Evolutionary conservation across 768 basidiomycete genomes (phyloP).

Genomic region (Pholiota molesta): DNA sequence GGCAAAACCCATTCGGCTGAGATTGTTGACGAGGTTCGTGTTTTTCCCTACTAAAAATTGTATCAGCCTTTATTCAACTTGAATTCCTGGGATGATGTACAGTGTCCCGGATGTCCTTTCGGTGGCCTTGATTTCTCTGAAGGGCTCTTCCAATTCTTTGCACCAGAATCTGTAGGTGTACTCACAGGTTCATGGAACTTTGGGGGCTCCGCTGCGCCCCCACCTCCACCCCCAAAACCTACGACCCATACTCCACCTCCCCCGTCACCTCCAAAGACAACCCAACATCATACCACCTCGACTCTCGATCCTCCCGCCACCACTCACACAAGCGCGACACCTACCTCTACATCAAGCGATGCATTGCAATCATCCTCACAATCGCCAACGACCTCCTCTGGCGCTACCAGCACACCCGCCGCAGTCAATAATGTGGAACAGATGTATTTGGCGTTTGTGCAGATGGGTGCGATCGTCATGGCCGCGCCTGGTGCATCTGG

Average conservation of each 20-base stretch:
- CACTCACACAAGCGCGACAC: constrained; percentile 2
- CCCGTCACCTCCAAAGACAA: constrained; percentile 15
- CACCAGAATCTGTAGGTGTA: constrained; percentile 45
- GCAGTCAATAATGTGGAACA: constrained; percentile 17
- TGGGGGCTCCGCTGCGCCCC: constrained; percentile 25
- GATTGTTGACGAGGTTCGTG: constrained; percentile 55
- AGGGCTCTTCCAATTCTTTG: constrained; percentile 63
- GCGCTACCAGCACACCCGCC: constrained; percentile 13
- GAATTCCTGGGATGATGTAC: constrained; percentile 3
- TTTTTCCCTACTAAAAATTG: not conserved
- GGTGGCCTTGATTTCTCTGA: constrained; percentile 65
- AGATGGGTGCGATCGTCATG: constrained; percentile 20
- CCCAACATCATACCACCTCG: constrained; percentile 8
- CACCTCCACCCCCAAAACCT: constrained; percentile 17
- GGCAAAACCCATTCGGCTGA: constrained; percentile 52
- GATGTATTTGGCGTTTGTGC: constrained; percentile 19
- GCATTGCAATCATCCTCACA: constrained; percentile 9
- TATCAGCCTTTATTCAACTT: not conserved
- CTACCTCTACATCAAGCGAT: not conserved
- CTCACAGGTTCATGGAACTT: constrained; percentile 60
- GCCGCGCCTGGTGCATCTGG: constrained; percentile 13
- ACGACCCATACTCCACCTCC: constrained; percentile 14
- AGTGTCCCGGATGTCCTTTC: constrained; percentile 49
- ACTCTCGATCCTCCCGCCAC: constrained; percentile 5
- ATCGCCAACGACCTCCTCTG: not conserved